A percentile compares a stretch with the other conserved stretches of the same genome.
Conservation (phyloP, 2,329 filamentous ascomycete species). For the Dothiorella sarmentorum region DNA sequence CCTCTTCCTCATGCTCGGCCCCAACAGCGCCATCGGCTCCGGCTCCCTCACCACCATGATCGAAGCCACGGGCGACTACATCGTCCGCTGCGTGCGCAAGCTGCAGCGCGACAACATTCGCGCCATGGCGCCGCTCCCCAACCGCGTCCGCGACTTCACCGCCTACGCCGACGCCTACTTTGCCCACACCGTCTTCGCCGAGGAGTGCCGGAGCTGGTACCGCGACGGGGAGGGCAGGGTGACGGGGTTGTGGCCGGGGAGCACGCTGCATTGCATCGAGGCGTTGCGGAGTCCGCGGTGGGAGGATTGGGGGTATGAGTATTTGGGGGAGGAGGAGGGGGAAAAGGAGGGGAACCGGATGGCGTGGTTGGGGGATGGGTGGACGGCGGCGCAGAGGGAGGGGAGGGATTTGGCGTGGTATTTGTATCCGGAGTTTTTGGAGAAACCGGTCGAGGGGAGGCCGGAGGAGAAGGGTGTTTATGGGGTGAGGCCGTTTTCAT, state of each 20-base stretch:
- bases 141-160: slow-evolving; percentile 30
- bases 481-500: slow-evolving; percentile 36
- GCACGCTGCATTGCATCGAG: slow-evolving; percentile 32
- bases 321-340: slow-evolving; percentile 22
- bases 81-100: slow-evolving; percentile 39
- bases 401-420: slow-evolving; percentile 41
- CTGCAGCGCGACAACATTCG: slow-evolving; percentile 43
- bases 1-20: slow-evolving; percentile 42
- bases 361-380: slow-evolving; percentile 35
- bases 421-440: slow-evolving; percentile 39
- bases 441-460: slow-evolving; percentile 31
- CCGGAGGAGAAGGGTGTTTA: slow-evolving; percentile 41
- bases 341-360: slow-evolving; percentile 27
- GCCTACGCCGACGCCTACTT: slow-evolving; percentile 35
- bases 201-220: slow-evolving; percentile 37
- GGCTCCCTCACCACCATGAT: slow-evolving; percentile 43
- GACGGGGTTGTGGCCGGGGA: slow-evolving; percentile 36
- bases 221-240: slow-evolving; percentile 27
- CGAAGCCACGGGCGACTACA: slow-evolving; percentile 38
- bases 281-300: slow-evolving; percentile 32
- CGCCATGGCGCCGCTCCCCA: slow-evolving; percentile 31
- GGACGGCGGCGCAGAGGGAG: slow-evolving; percentile 28
- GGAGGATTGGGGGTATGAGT: slow-evolving; percentile 35
- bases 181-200: slow-evolving; percentile 31
- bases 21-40: slow-evolving; percentile 40